Evolutionary conservation across 169 alveolate genomes (phyloP).

Genomic region (Eimeria acervulina): DNA sequence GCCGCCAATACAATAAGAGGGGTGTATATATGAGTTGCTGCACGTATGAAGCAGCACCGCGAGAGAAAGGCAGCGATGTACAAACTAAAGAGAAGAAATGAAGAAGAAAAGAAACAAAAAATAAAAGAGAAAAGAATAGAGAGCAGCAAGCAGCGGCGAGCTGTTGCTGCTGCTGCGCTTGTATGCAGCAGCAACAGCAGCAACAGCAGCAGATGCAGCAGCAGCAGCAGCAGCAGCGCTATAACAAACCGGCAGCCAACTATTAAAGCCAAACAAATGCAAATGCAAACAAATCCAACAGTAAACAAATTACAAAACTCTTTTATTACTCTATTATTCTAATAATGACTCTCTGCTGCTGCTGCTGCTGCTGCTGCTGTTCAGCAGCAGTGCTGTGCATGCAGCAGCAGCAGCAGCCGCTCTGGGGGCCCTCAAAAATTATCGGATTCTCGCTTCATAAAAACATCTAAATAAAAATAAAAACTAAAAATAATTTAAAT

Average conservation of each 20-base stretch:
- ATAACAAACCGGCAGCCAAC: not conserved
- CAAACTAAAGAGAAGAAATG: not conserved
- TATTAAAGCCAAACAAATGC: not conserved
- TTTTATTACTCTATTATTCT: not conserved
- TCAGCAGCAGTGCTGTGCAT: too few relatives aligned
- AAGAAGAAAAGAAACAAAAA: not conserved
- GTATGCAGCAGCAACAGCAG: too few relatives aligned
- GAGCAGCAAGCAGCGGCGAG: not conserved
- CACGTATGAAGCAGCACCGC: too few relatives aligned
- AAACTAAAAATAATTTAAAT: too few relatives aligned
- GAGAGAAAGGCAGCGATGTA: not conserved
- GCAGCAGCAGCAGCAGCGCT: not conserved
- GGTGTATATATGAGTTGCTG: too few relatives aligned
- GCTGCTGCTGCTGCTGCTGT: too few relatives aligned
- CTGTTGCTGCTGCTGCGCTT: not conserved
- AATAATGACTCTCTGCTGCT: not conserved
- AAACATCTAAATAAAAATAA: too few relatives aligned
- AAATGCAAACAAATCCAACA: not conserved
- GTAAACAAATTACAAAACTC: not conserved
- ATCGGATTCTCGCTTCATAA: too few relatives aligned
- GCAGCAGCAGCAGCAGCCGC: not conserved
- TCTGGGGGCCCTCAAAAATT: too few relatives aligned
- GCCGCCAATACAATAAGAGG: too few relatives aligned
- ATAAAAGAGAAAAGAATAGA: not conserved
- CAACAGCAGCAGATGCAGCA: not conserved